Percentiles rank a stretch among this genome's conserved stretches.
Evolutionary conservation across 371 early-diverging fungal species (phyloP).

Genomic region (Mortierella sp.): DNA sequence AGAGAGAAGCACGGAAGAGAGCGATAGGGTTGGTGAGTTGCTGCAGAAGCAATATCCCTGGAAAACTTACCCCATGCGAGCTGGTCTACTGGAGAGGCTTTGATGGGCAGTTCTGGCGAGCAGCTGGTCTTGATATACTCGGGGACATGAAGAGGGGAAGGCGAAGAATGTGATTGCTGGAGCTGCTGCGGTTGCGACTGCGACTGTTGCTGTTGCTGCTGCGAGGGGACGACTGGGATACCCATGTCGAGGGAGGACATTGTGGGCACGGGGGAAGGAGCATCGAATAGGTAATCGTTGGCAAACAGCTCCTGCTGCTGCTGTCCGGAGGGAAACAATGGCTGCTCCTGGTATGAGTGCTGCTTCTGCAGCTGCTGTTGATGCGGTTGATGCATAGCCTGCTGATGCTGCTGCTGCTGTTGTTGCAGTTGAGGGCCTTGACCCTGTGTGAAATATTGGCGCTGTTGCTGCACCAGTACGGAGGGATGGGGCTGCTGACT

Average conservation of each 20-base stretch:
- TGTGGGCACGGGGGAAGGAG: slow-evolving; percentile 55
- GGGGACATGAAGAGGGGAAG: slow-evolving; percentile 41
- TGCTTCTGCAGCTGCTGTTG: slow-evolving; percentile 16
- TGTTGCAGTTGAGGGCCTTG: slow-evolving; percentile 14
- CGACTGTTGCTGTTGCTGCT: slow-evolving; percentile 12
- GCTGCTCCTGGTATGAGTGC: slow-evolving; percentile 21
- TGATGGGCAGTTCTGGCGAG: slow-evolving; percentile 55
- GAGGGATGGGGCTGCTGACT: slow-evolving; percentile 23
- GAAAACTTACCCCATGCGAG: slow-evolving; percentile 42
- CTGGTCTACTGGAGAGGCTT: slow-evolving; percentile 45
- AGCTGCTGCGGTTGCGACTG: slow-evolving; percentile 6
- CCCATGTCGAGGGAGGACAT: slow-evolving; percentile 46
- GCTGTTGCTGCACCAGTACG: slow-evolving; percentile 17
- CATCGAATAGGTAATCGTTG: slow-evolving; percentile 43
- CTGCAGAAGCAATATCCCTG: neutral
- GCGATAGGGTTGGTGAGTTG: neutral
- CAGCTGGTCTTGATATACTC: slow-evolving; percentile 46
- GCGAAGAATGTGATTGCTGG: slow-evolving; percentile 23
- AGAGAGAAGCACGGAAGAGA: neutral
- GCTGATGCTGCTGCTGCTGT: slow-evolving; percentile 17
- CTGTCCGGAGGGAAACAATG: neutral
- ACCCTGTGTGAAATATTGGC: slow-evolving; percentile 20
- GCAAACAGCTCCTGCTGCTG: slow-evolving; percentile 27
- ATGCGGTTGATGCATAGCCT: slow-evolving; percentile 25
- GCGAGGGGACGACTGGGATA: slow-evolving; percentile 22